Evolutionary conservation across 2,329 filamentous ascomycete species (phyloP), one percentile per base, ranked within the genome.

Genomic region (Thelonectria rubi): DNA sequence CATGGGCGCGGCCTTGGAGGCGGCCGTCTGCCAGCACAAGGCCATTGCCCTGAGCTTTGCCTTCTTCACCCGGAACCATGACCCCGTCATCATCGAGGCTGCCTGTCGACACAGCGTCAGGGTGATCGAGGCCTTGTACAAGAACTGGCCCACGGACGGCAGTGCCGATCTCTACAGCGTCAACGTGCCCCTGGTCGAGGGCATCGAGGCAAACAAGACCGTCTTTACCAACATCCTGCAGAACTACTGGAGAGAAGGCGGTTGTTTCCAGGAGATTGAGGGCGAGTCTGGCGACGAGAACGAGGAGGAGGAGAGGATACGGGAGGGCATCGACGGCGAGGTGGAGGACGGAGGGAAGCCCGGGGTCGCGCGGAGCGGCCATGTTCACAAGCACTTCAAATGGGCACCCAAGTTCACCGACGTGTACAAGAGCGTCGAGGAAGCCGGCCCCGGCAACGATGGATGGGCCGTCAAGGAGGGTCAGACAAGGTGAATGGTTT

Each of bases 401-500:
- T 98, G 95, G 95, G 88, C 91, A 49, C 95, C 94, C 2, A 87
- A 87, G 65, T 95, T 98, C 77, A 84, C 86, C 34, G 94, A 97
- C 76, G 93, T 98, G 2, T 93, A 93, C 76, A 87, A 91, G 74
- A 94, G 91, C 68, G 93, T 97, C n/a, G 88, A 93, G 69, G 86
- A 90, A 66, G 88, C 90, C 40, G 81, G 83, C 32, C 91, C 92
- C 4, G 93, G 93, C 3, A 96, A 93, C 73, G 95, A 99, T 77
- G 95, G 94, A 6, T 97, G 94, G 93, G 90, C 90, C 37, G 92
- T 99, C 21, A 91, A 91, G 75, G 89, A 97, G 74, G 92, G 93
- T 26, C 88, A 90, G 76, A 96, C 94, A 12, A 95, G 92, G 91
- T 92, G 79, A 71, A 82, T 78, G 30, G 14, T 9, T 8, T 32